Base-by-base conservation (phyloP, 164 flowering plant species). In the Magnolia kwangsiensis region DNA sequence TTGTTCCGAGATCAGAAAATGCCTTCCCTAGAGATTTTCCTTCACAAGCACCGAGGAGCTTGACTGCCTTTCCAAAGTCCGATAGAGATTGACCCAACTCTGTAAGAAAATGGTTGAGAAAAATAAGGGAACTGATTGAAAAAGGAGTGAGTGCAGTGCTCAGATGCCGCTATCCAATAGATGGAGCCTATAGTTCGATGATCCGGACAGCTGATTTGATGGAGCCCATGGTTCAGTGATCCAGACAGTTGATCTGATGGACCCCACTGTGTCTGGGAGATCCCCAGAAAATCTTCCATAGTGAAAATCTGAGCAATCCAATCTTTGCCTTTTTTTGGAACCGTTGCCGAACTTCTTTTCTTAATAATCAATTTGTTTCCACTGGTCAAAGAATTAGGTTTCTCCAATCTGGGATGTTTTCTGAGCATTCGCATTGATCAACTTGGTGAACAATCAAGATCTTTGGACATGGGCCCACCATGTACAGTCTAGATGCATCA, bases 11-110 rank as follows among this genome's bases (percentile, higher is more conserved):
- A 77, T 94, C 99, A 75, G 97, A 88, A 78, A 96, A 94, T 75
- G 91, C 94, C 86, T 91, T 96, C 13, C 97, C 98, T 80, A 94
- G 90, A 71, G 90, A 75, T 79, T 92, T 79, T 77, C 88, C 95
- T 82, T 96, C 98, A 88, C 90, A 92, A 72, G 87, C 85, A 73
- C 97, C 97, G 50, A 96, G 87, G 63, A 91, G 92, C 79, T 94
- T 94, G 73, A 84, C 87, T 67, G 99, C 95, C 87, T 92, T 96
- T 14, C 98, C 99, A 82, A 94, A 96, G 80, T 96, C 98, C 29
- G 89, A 84, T 24, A 96, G 87, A 71, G 99, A 89, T 78, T 92
- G 93, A 29, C 98, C 97, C 77, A 94, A 79, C 78, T 96, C 99
- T 96, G 92, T 96, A 91, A 3, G 45, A 27, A 76, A 80, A 74